Evolutionary conservation across 2,329 filamentous ascomycete genomes (phyloP).

Genomic region (Hymenoscyphus scutula): DNA sequence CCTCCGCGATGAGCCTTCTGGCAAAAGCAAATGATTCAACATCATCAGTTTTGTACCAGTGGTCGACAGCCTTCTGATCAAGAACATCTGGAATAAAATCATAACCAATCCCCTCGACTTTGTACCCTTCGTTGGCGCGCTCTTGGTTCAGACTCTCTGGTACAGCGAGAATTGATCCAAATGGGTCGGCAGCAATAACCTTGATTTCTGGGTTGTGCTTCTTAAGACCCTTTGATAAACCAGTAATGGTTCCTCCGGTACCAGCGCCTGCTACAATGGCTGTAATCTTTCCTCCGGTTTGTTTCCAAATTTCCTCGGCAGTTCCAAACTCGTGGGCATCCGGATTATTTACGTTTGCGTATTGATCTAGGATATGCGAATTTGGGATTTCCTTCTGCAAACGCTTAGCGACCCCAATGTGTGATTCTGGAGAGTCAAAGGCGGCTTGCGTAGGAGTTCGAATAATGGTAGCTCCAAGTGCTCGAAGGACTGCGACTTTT

Average conservation of each 20-base stretch:
- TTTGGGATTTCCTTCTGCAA: slow-evolving; percentile 95
- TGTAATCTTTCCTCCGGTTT: slow-evolving; percentile 79
- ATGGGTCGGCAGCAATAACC: slow-evolving; percentile 87
- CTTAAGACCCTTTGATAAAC: slow-evolving; percentile 76
- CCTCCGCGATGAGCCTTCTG: slow-evolving; percentile 87
- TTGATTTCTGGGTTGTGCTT: slow-evolving; percentile 86
- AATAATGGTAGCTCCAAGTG: slow-evolving; percentile 94
- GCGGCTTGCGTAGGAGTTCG: slow-evolving; percentile 94
- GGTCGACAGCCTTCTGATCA: slow-evolving; percentile 74
- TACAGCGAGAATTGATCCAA: slow-evolving; percentile 85
- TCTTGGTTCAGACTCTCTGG: slow-evolving; percentile 78
- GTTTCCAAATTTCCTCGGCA: slow-evolving; percentile 92
- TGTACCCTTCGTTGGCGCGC: slow-evolving; percentile 80
- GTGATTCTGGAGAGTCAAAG: slow-evolving; percentile 90
- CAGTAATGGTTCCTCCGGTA: slow-evolving; percentile 93
- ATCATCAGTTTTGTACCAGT: slow-evolving; percentile 98
- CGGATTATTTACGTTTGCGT: slow-evolving; percentile 88
- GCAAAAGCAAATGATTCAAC: slow-evolving; percentile 86
- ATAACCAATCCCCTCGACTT: slow-evolving; percentile 98
- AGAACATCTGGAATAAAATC: slow-evolving; percentile 97
- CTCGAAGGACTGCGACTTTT: slow-evolving; percentile 92
- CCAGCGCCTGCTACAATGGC: slow-evolving; percentile 89
- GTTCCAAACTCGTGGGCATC: slow-evolving; percentile 91
- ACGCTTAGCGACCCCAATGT: slow-evolving; percentile 89
- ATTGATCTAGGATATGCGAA: slow-evolving; percentile 96